Evolutionary conservation across 148 eudicot genomes (phyloP), one percentile per base, ranked within the genome.

Genomic region (Vaccinium myrtillus): DNA sequence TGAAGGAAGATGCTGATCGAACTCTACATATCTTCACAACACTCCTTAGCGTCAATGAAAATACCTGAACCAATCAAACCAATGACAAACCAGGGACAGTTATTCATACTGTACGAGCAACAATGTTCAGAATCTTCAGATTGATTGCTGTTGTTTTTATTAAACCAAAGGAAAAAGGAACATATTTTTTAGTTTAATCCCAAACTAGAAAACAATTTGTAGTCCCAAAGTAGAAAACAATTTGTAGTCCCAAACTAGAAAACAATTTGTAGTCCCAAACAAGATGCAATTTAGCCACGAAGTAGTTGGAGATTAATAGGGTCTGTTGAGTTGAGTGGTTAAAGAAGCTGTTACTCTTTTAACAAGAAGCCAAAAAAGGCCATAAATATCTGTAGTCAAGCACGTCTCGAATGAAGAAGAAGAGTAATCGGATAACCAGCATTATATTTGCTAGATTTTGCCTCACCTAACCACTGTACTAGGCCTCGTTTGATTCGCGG

Each of bases 1-100:
- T 77, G 87, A 83, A 19, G 98, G 46, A 85, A 96, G 98, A 91
- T 93, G 93, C 56, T 92, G 95, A 39, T 96, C 98, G 86, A 96
- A 95, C 74, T 93, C 94, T 87, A 87, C 88, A 96, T 85, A 89
- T 96, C 98, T 87, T 96, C 98, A 84, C 93, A 94, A 89, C 93
- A 94, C 87, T 96, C 98, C 98, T 78, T 94, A 94, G 25, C 92
- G 87, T 94, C 98, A 32, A 96, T 94, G 85, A 96, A 94, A 83
- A 93, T 93, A 67, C 98, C 98, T 94, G 91, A 70, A 81, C 13
- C 77, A 67, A 67, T 54, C 30, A 51, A 77, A 78, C 56, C 65
- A 50, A 30, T 14, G 27, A 23, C 50, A 61, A 0, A 50, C 15
- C 53, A 56, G 69, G 15, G 14, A 63, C 30, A 84, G 70, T 63